Conservation (phyloP, 2,329 filamentous ascomycete genomes). For the Myriosclerotinia duriaeana region DNA sequence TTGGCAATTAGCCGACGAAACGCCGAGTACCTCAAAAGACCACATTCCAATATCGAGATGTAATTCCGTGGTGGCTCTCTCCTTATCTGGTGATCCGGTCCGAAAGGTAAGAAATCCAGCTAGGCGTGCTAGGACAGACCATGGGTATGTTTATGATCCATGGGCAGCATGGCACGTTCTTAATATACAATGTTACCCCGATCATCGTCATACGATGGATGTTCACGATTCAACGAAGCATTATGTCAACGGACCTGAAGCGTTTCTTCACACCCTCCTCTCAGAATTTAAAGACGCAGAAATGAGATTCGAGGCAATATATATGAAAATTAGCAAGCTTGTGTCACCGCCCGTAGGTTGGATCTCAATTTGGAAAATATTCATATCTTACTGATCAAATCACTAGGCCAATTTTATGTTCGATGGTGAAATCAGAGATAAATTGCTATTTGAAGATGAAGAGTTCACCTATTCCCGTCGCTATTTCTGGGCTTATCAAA, state of each 20-base stretch:
- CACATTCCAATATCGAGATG: constrained; percentile 62
- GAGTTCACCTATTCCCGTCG: constrained; percentile 55
- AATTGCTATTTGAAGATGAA: constrained; percentile 60
- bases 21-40: constrained; percentile 42
- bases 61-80: constrained; percentile 58
- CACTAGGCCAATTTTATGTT: constrained; percentile 56
- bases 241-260: constrained; percentile 60
- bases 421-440: constrained; percentile 54
- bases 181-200: constrained; percentile 58
- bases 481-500: constrained; percentile 64
- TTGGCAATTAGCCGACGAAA: constrained; percentile 57
- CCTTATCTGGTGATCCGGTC: constrained; percentile 53
- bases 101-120: constrained; percentile 51
- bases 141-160: constrained; percentile 56
- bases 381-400: constrained; percentile 2
- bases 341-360: constrained; percentile 54
- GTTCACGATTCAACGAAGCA: constrained; percentile 54
- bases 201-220: constrained; percentile 57
- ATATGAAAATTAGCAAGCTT: constrained; percentile 56
- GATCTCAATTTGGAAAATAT: not conserved
- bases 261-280: constrained; percentile 58
- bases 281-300: constrained; percentile 61
- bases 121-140: constrained; percentile 48
- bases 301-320: constrained; percentile 57
- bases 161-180: constrained; percentile 62